Conservation (phyloP, 768 basidiomycete genomes). For the Psilocybe sp. region DNA sequence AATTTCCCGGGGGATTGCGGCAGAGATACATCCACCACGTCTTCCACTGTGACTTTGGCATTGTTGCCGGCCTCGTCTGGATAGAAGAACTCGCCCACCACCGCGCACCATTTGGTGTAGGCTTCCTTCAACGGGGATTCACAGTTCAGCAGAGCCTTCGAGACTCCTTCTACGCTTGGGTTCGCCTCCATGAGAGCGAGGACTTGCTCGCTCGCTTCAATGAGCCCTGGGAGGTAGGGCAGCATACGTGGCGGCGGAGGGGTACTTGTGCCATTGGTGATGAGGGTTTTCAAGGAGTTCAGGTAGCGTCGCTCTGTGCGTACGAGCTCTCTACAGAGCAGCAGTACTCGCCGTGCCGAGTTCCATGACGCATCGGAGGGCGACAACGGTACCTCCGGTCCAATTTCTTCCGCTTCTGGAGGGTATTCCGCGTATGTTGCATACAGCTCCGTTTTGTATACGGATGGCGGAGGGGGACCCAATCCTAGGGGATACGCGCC, state of each 20-base stretch:
- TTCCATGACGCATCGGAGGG: constrained; percentile 29
- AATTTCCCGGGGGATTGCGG: neutral
- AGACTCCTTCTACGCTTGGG: constrained; percentile 65
- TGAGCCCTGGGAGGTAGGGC: constrained; percentile 47
- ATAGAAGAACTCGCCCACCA: constrained; percentile 47
- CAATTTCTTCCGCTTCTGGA: constrained; percentile 17
- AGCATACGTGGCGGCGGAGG: constrained; percentile 52
- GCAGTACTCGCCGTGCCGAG: constrained; percentile 32
- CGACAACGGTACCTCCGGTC: constrained; percentile 9
- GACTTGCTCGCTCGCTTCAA: constrained; percentile 47
- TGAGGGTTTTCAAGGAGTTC: constrained; percentile 28
- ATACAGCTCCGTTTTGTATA: constrained; percentile 22
- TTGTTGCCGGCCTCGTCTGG: constrained; percentile 10
- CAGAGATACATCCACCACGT: constrained; percentile 4
- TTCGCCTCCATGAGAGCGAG: constrained; percentile 51
- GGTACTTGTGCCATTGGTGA: constrained; percentile 35
- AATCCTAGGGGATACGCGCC: constrained; percentile 12
- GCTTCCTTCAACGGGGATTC: constrained; percentile 53
- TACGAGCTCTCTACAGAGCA: constrained; percentile 39
- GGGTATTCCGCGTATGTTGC: constrained; percentile 24
- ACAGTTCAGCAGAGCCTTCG: constrained; percentile 52
- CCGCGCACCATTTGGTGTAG: constrained; percentile 58
- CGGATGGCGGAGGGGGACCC: constrained; percentile 10
- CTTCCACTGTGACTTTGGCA: constrained; percentile 5
- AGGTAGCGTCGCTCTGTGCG: constrained; percentile 43